Evolutionary conservation across 805 yeast genomes (phyloP).

Genomic region (Candida caryicola): DNA sequence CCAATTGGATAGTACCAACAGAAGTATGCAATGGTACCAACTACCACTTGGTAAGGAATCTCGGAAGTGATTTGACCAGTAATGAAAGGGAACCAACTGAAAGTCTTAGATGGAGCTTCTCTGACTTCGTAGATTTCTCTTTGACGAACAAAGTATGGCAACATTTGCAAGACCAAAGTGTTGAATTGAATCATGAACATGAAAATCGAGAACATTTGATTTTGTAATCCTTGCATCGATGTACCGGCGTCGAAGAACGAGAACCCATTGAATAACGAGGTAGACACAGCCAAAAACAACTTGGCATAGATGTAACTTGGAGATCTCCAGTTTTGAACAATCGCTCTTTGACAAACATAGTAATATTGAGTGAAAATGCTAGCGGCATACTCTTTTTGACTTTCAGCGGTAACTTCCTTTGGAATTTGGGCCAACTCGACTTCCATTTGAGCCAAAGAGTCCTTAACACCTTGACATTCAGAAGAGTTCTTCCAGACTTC

Average conservation of each 20-base stretch:
- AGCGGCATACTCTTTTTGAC: constrained; percentile 29
- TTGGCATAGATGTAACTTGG: constrained; percentile 52
- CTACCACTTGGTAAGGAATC: constrained; percentile 58
- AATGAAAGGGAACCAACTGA: constrained; percentile 63
- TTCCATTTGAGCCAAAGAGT: constrained; percentile 65
- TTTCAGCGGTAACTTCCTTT: constrained; percentile 17
- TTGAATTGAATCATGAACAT: constrained; percentile 60
- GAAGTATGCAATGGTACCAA: constrained; percentile 67
- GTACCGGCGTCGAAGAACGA: constrained; percentile 64
- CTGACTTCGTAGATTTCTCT: constrained; percentile 69
- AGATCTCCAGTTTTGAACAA: constrained; percentile 33
- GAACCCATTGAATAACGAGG: constrained; percentile 68
- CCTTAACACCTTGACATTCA: constrained; percentile 56
- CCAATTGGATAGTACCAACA: constrained; percentile 35
- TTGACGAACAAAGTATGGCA: constrained; percentile 54
- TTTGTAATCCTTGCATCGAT: constrained; percentile 43
- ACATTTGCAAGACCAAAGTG: constrained; percentile 58
- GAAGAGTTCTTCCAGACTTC: constrained; percentile 75
- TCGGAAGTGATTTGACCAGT: constrained; percentile 62
- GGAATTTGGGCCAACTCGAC: constrained; percentile 41
- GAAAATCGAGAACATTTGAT: constrained; percentile 71
- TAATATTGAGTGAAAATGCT: constrained; percentile 24
- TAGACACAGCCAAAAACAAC: constrained; percentile 48
- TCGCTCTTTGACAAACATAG: constrained; percentile 30
- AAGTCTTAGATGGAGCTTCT: constrained; percentile 71